A percentile compares a stretch with the other conserved stretches of the same genome.
phyloP scores from a whole-genome alignment of 148 eudicot genomes.

The Gaultheria prostrata region DNA sequence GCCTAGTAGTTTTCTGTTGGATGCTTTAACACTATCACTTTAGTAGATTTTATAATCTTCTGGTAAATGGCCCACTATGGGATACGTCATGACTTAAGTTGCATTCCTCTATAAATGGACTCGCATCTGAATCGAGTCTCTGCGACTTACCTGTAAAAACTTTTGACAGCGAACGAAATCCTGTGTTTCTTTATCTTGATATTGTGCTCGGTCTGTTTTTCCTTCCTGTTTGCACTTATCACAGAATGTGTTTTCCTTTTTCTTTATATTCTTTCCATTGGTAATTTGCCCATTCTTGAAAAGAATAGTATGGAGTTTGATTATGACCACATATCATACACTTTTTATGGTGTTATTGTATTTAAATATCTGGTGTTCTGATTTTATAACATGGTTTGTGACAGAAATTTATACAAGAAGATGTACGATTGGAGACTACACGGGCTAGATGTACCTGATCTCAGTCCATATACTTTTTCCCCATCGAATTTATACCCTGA shows the following conservation, averaged over 20 bases:
- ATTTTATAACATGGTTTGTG: slow-evolving; percentile 3
- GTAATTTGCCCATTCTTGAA: background rate
- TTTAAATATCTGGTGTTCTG: background rate
- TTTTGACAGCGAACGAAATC: background rate
- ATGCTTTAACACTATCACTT: background rate
- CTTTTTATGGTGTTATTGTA: background rate
- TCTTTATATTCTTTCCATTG: background rate
- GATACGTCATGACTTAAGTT: background rate
- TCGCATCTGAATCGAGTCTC: background rate
- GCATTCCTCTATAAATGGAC: background rate
- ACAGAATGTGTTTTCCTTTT: background rate
- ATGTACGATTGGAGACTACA: slow-evolving; percentile 54
- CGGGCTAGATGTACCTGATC: slow-evolving; percentile 64
- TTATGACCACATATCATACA: background rate
- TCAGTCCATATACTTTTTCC: background rate
- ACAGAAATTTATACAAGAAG: slow-evolving; percentile 57
- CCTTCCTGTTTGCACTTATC: background rate
- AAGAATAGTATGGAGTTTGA: background rate
- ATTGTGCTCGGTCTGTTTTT: background rate
- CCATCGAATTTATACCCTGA: background rate
- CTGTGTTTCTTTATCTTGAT: background rate
- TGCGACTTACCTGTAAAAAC: background rate
- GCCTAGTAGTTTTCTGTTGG: background rate
- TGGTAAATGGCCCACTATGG: background rate
- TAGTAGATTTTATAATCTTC: background rate